Conservation (phyloP, 1,139 yeast species). For the Lizanozyma gosingica region DNA sequence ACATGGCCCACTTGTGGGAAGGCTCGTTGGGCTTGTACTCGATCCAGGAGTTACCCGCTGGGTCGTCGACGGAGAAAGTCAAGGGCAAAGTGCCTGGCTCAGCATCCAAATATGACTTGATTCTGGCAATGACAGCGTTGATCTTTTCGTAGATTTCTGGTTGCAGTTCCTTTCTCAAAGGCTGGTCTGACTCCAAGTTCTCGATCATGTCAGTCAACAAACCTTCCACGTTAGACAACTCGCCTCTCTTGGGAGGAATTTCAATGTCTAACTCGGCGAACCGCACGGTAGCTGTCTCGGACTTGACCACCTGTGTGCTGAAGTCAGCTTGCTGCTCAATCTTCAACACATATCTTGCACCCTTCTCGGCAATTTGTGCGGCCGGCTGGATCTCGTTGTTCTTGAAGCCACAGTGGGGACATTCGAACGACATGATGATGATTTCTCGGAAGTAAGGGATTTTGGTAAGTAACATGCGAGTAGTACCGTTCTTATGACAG, state of each 20-base stretch:
- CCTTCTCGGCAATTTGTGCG: slow-evolving; percentile 79
- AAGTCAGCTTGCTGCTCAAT: slow-evolving; percentile 68
- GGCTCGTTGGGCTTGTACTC: slow-evolving; percentile 86
- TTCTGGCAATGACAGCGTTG: slow-evolving; percentile 54
- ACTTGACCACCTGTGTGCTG: slow-evolving; percentile 85
- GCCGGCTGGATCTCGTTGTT: slow-evolving; percentile 96
- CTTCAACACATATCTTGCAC: slow-evolving; percentile 62
- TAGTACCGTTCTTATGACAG: slow-evolving; percentile 79
- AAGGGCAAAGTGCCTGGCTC: slow-evolving; percentile 65
- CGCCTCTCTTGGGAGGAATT: slow-evolving; percentile 93
- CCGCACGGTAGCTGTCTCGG: slow-evolving; percentile 76
- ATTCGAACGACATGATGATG: slow-evolving; percentile 88
- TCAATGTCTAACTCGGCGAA: slow-evolving; percentile 85
- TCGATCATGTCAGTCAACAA: slow-evolving; percentile 71
- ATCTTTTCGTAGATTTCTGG: slow-evolving; percentile 74
- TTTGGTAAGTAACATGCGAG: slow-evolving; percentile 73
- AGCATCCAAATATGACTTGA: slow-evolving; percentile 51
- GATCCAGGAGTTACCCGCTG: slow-evolving; percentile 96
- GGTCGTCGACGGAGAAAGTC: slow-evolving; percentile 80
- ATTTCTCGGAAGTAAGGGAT: slow-evolving; percentile 92
- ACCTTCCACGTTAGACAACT: slow-evolving; percentile 88
- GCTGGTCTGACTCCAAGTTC: slow-evolving; percentile 79
- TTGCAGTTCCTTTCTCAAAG: slow-evolving; percentile 59
- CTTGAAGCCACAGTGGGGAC: slow-evolving; percentile 90
- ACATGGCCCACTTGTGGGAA: slow-evolving; percentile 83